Conservation (phyloP, 768 basidiomycete genomes). For the Austroboletus festivus region DNA sequence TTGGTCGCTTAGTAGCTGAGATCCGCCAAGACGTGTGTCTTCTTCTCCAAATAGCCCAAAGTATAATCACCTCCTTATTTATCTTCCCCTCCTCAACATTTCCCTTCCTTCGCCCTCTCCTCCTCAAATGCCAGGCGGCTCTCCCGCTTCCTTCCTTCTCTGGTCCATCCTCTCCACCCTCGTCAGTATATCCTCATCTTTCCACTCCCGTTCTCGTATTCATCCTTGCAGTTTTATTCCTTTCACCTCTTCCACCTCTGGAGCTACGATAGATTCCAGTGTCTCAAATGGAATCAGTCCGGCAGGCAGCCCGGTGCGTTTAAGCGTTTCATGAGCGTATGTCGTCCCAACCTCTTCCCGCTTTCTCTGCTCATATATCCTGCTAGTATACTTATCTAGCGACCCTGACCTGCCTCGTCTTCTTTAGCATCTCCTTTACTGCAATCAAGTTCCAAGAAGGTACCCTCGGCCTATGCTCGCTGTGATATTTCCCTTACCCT, state of each 20-base stretch:
- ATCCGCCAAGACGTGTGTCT: not conserved
- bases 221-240: constrained; percentile 50
- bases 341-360: constrained; percentile 21
- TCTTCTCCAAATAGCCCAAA: not conserved
- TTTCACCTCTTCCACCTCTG: constrained; percentile 77
- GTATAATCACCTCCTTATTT: constrained; percentile 1
- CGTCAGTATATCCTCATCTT: constrained; percentile 39
- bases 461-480: constrained; percentile 20
- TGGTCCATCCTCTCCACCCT: constrained; percentile 70
- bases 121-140: constrained; percentile 63
- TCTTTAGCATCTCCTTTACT: constrained; percentile 62
- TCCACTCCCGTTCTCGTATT: not conserved
- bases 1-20: no score
- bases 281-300: constrained; percentile 63
- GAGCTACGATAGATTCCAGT: constrained; percentile 74
- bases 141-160: constrained; percentile 69
- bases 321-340: constrained; percentile 86
- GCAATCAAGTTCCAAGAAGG: constrained; percentile 74
- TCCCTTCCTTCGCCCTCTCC: not conserved
- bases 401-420: constrained; percentile 60
- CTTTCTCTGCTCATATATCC: constrained; percentile 15
- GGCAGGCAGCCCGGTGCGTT: constrained; percentile 81
- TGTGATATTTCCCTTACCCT: not conserved
- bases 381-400: constrained; percentile 77
- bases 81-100: not conserved